Base-by-base conservation (phyloP, 768 basidiomycete genomes). In the Serendipita sp. region DNA sequence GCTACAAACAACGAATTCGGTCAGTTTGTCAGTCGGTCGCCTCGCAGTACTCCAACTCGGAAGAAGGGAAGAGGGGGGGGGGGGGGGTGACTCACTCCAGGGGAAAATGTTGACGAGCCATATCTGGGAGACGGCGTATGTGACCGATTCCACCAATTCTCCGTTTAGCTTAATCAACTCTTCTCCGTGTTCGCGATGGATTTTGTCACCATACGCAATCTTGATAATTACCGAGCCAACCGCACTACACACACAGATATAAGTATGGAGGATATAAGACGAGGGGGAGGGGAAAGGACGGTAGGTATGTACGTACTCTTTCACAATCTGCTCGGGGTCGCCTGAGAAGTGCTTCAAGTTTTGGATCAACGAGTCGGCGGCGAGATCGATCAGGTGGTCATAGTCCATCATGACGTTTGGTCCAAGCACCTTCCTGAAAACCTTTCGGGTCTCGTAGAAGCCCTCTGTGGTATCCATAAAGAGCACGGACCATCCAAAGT, bases 1-100 rank as follows among this genome's bases (percentile, higher is more conserved):
- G 76, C 77, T 78, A 56, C 42, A 41, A 31, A 20, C n/a, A 28
- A 48, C 11, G 48, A 51, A 51, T 13, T n/a, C n/a, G n/a, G n/a
- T n/a, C n/a, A n/a, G n/a, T n/a, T n/a, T n/a, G n/a, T n/a, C n/a
- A n/a, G n/a, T n/a, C n/a, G n/a, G n/a, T n/a, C n/a, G n/a, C n/a
- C n/a, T n/a, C n/a, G n/a, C n/a, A n/a, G n/a, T n/a, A n/a, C n/a
- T n/a, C n/a, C n/a, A n/a, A n/a, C n/a, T n/a, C n/a, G n/a, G n/a
- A n/a, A n/a, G n/a, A n/a, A n/a, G n/a, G n/a, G n/a, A n/a, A n/a
- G n/a, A n/a, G n/a, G n/a, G n/a, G n/a, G n/a, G n/a, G n/a, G n/a
- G n/a, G n/a, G n/a, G n/a, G n/a, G 28, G 30, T n/a, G 31, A 58
- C 53, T 26, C 31, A 58, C 53, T n/a, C 22, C 22, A 24, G 9